Percentiles rank a stretch among this genome's conserved stretches.
Evolutionary conservation across 2,329 filamentous ascomycete genomes (phyloP).

Genomic region (Didymella sp.): DNA sequence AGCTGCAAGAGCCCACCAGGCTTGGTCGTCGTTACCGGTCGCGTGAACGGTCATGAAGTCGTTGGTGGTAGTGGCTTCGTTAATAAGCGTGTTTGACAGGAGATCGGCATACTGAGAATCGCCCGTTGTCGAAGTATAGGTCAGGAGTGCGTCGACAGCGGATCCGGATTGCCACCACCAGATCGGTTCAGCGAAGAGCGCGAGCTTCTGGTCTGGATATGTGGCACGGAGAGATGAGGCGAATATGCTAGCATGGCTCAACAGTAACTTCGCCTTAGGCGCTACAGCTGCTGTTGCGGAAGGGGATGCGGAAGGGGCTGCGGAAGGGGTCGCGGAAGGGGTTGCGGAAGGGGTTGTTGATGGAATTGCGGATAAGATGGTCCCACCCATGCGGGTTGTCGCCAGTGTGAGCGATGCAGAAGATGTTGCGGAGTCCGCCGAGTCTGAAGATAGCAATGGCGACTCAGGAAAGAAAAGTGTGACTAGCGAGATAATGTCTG

Average conservation of each 20-base stretch:
- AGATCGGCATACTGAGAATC: conserved; percentile 51
- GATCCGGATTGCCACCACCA: conserved; percentile 46
- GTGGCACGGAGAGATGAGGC: conserved; percentile 27
- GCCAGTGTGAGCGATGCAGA: not conserved
- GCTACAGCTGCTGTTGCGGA: not conserved
- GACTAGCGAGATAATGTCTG: conserved; percentile 8
- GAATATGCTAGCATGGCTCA: conserved; percentile 23
- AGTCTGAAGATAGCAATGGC: not conserved
- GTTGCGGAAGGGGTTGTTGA: not conserved
- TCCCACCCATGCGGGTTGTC: not conserved
- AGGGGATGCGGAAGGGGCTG: not conserved
- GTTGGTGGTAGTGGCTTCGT: conserved; percentile 33
- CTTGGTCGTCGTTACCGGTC: conserved; percentile 74
- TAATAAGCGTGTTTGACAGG: conserved; percentile 35
- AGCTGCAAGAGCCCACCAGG: conserved; percentile 73
- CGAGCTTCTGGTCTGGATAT: conserved; percentile 29
- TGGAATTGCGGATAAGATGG: not conserved
- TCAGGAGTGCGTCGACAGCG: conserved; percentile 37
- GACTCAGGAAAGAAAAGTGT: conserved; percentile 16
- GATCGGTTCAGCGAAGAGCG: conserved; percentile 30
- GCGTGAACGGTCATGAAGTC: conserved; percentile 51
- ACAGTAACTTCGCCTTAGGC: conserved; percentile 19
- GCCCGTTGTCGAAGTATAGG: conserved; percentile 52
- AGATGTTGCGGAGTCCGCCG: not conserved
- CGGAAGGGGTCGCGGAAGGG: no score